These are phyloP conservation scores for Cutaneotrichosporon arboriforme DNA, from an alignment of 1,284 basidiomycete species.

Conservation along the genomic window DNA sequence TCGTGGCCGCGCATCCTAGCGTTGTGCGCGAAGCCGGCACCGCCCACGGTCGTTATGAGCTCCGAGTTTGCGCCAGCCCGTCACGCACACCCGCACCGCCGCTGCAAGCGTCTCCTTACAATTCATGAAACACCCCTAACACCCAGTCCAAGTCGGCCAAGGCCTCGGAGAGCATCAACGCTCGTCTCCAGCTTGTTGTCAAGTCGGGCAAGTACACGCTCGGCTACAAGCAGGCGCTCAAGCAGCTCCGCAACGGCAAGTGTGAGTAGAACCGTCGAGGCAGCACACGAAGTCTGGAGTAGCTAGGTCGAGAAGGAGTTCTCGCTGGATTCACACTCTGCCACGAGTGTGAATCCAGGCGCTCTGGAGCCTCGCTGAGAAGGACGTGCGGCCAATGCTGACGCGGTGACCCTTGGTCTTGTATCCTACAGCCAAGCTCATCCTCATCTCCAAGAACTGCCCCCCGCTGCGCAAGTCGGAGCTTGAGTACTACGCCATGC, in stretches of 20 bases:
- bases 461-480: slow-evolving; percentile 98
- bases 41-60: no score
- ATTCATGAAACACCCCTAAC: slow-evolving; percentile 35
- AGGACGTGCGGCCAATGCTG: slow-evolving; percentile 65
- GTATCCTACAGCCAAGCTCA: slow-evolving; percentile 75
- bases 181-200: slow-evolving; percentile 93
- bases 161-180: slow-evolving; percentile 89
- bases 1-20: no score
- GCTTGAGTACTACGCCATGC: slow-evolving; percentile 99
- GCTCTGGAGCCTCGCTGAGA: slow-evolving; percentile 66
- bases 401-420: slow-evolving; percentile 15
- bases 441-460: slow-evolving; percentile 98
- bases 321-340: background rate
- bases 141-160: slow-evolving; percentile 77
- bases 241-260: slow-evolving; percentile 97
- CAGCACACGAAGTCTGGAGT: background rate
- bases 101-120: no score
- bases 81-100: no score
- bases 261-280: slow-evolving; percentile 58
- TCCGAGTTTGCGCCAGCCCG: no score
- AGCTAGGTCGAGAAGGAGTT: slow-evolving; percentile 1
- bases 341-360: background rate
- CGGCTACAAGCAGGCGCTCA: slow-evolving; percentile 95
- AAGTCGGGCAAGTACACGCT: slow-evolving; percentile 82
- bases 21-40: no score